Conservation (phyloP, 1,139 yeast species). For the Suhomyces taliae region DNA sequence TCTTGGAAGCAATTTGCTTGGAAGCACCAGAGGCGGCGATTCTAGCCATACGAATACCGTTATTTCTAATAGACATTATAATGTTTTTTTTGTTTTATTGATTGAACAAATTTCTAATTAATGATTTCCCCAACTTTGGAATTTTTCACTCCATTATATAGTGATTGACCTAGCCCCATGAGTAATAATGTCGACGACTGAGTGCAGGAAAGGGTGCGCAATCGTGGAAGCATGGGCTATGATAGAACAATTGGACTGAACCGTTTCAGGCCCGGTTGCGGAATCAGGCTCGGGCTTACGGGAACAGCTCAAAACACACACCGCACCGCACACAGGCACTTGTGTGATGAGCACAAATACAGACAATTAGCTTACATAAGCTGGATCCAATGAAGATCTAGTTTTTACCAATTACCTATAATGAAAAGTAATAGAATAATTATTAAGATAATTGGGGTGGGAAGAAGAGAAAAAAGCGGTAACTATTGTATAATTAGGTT, state of each 20-base stretch:
- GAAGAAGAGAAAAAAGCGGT: too few relatives aligned
- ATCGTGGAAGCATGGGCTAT: neutral
- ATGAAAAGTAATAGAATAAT: too few relatives aligned
- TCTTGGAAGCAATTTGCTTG: conserved; percentile 56
- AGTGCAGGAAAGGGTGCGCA: conserved; percentile 3
- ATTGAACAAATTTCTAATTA: conserved; percentile 5
- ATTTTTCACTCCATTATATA: conserved; percentile 12
- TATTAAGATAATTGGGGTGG: too few relatives aligned
- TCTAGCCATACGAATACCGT: conserved; percentile 63
- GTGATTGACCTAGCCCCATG: conserved; percentile 6
- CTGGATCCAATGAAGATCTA: too few relatives aligned
- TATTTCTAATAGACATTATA: conserved; percentile 61
- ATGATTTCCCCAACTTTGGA: neutral
- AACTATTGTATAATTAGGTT: too few relatives aligned
- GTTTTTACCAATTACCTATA: too few relatives aligned
- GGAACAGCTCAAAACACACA: neutral
- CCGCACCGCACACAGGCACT: too few relatives aligned
- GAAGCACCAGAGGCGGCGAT: conserved; percentile 53
- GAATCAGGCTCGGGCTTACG: neutral
- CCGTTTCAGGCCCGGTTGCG: conserved; percentile 14
- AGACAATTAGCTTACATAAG: too few relatives aligned
- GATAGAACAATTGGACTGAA: neutral
- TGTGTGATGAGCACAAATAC: too few relatives aligned
- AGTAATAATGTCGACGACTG: conserved; percentile 7
- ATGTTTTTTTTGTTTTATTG: neutral